Conservation (phyloP, 345 rosid species). For the Mercurialis annua region DNA sequence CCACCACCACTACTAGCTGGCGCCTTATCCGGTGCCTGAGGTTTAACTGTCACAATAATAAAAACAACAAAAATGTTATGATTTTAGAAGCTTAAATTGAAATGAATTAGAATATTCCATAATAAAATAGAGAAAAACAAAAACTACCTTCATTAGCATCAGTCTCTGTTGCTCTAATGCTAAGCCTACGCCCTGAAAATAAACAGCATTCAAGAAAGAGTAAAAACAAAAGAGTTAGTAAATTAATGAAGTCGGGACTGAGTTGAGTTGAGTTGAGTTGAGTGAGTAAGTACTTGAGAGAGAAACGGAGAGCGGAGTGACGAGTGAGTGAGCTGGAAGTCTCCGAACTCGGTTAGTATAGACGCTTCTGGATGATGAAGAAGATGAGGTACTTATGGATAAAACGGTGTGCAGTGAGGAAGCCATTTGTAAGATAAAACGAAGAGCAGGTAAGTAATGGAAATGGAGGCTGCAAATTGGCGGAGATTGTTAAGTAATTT, state of each 20-base stretch:
- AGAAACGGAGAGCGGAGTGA: conserved; percentile 39
- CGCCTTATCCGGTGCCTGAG: conserved; percentile 69
- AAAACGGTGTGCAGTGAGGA: conserved; percentile 49
- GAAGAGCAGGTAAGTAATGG: neutral
- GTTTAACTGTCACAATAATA: conserved; percentile 41
- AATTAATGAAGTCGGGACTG: neutral
- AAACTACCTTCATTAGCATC: conserved; percentile 70
- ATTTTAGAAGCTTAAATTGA: no score
- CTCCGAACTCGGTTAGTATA: conserved; percentile 17
- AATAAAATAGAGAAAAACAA: neutral
- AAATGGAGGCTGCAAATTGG: neutral
- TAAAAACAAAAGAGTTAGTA: conserved; percentile 1
- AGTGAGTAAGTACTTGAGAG: no score
- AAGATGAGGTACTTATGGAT: conserved; percentile 41
- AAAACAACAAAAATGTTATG: neutral
- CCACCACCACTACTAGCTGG: conserved; percentile 64
- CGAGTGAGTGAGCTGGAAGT: conserved; percentile 31
- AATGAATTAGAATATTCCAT: neutral
- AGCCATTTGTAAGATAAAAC: conserved; percentile 62
- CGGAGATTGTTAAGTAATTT: conserved; percentile 3
- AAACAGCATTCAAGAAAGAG: neutral
- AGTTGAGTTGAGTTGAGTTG: conserved; percentile 35
- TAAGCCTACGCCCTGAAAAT: conserved; percentile 63
- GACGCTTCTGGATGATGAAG: conserved; percentile 19
- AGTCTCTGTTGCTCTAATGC: conserved; percentile 76